phyloP scores from a whole-genome alignment of 83 land plant species.

The Picea abies region DNA sequence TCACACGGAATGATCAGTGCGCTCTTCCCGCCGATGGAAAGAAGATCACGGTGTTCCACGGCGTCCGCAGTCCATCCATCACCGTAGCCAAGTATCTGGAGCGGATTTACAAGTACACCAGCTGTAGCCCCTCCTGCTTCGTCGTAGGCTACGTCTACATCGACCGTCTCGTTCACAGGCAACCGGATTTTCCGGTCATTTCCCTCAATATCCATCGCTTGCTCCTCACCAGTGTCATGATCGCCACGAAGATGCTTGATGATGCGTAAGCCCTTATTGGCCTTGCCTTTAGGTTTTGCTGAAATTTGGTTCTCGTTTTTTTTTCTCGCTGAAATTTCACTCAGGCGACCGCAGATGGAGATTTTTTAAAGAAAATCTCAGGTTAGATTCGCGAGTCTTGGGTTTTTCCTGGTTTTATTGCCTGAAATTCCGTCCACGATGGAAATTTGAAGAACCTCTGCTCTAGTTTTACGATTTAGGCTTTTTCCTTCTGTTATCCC shows the following conservation, averaged over 20 bases:
- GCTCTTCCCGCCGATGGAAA: background rate
- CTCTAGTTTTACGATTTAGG: too few species aligned
- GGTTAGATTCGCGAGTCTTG: too few species aligned
- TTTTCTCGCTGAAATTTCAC: too few species aligned
- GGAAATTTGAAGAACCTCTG: too few species aligned
- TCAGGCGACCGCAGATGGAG: too few species aligned
- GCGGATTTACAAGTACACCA: conserved; percentile 67
- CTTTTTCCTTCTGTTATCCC: too few species aligned
- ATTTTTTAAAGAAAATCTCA: too few species aligned
- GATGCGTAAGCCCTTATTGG: too few species aligned
- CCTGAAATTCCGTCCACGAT: too few species aligned
- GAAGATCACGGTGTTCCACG: conserved; percentile 41
- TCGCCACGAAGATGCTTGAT: conserved; percentile 53
- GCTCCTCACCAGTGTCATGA: conserved; percentile 71
- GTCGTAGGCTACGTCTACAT: conserved; percentile 60
- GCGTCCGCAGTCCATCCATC: conserved; percentile 43
- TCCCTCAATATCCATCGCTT: conserved; percentile 75
- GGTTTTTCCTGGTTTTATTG: too few species aligned
- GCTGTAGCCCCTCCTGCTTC: conserved; percentile 78
- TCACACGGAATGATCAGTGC: conserved; percentile 56
- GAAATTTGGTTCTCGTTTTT: too few species aligned
- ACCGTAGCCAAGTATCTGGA: conserved; percentile 60
- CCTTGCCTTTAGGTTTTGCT: too few species aligned
- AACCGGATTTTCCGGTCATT: conserved; percentile 35
- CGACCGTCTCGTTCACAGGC: conserved; percentile 40